These are phyloP conservation scores for Pleurozium schreberi DNA, from an alignment of 225 moss, liverwort and hornwort genomes.

Conservation along the genomic window DNA sequence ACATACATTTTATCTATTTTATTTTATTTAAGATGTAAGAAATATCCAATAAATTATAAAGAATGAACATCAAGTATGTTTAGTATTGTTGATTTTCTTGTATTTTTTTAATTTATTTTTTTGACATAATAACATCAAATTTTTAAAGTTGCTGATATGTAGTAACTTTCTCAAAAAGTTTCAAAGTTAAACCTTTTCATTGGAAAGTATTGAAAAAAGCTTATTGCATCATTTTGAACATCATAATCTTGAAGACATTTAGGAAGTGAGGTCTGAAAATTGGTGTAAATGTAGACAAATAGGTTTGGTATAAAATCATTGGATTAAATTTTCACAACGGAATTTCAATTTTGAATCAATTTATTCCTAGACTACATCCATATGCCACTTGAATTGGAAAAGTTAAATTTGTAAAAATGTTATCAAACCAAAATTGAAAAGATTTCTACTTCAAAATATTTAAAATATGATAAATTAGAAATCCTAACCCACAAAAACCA, in stretches of 20 bases:
- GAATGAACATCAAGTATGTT: too few relatives aligned
- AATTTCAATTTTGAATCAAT: neutral
- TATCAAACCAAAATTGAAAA: neutral
- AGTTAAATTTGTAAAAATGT: too few relatives aligned
- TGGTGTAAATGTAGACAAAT: neutral
- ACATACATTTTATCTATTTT: neutral
- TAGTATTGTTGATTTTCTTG: rapidly evolving
- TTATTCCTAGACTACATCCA: rapidly evolving
- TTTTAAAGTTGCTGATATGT: rapidly evolving
- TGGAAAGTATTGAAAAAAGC: too few relatives aligned
- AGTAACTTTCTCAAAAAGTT: neutral
- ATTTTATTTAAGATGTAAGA: too few relatives aligned
- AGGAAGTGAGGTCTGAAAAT: neutral
- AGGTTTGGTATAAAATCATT: too few relatives aligned
- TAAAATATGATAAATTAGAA: neutral
- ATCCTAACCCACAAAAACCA: neutral
- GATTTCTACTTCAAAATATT: rapidly evolving
- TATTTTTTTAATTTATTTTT: neutral
- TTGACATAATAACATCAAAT: too few relatives aligned
- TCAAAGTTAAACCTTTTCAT: neutral
- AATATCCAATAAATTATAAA: too few relatives aligned
- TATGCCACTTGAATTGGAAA: neutral
- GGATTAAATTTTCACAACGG: neutral
- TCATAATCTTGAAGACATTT: neutral
- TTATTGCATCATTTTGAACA: neutral